A percentile compares a stretch with the other conserved stretches of the same genome.
Conservation (phyloP, 768 basidiomycete genomes). For the Pholiota conissans region DNA sequence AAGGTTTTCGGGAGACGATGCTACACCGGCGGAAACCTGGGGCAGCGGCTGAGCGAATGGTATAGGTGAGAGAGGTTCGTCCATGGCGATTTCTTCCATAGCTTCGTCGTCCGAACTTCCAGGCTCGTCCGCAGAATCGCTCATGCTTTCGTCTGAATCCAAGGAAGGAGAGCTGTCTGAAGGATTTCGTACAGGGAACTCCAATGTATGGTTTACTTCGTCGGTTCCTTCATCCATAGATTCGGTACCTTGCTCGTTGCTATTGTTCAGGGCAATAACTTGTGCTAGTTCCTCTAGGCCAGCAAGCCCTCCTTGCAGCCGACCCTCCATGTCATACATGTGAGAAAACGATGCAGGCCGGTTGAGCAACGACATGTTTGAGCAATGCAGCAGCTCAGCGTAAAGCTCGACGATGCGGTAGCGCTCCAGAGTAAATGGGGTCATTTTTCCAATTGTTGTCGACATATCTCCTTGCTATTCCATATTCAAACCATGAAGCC, state of each 20-base stretch:
- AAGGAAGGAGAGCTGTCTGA: constrained; percentile 50
- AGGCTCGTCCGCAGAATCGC: constrained; percentile 60
- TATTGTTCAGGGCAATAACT: constrained; percentile 67
- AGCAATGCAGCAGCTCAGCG: constrained; percentile 95
- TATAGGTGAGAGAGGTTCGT: constrained; percentile 43
- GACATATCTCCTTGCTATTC: constrained; percentile 62
- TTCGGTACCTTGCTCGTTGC: constrained; percentile 51
- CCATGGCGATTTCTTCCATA: constrained; percentile 83
- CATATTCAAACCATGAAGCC: constrained; percentile 8
- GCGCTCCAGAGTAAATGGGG: constrained; percentile 90
- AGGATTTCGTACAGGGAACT: constrained; percentile 63
- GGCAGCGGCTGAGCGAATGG: constrained; percentile 32
- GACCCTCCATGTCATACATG: constrained; percentile 81
- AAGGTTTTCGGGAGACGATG: constrained; percentile 26
- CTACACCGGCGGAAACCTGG: constrained; percentile 30
- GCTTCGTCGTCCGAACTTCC: constrained; percentile 77
- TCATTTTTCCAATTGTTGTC: constrained; percentile 72
- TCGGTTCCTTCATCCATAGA: constrained; percentile 58
- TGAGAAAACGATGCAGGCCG: constrained; percentile 66
- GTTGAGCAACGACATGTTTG: constrained; percentile 96
- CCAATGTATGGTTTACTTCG: constrained; percentile 62
- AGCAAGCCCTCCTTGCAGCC: constrained; percentile 82
- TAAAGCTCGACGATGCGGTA: constrained; percentile 96
- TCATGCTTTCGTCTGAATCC: constrained; percentile 82
- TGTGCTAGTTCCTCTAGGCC: constrained; percentile 86